Base-by-base conservation (phyloP, 108 stramenopile genomes). In the Fragilaria crotonensis region DNA sequence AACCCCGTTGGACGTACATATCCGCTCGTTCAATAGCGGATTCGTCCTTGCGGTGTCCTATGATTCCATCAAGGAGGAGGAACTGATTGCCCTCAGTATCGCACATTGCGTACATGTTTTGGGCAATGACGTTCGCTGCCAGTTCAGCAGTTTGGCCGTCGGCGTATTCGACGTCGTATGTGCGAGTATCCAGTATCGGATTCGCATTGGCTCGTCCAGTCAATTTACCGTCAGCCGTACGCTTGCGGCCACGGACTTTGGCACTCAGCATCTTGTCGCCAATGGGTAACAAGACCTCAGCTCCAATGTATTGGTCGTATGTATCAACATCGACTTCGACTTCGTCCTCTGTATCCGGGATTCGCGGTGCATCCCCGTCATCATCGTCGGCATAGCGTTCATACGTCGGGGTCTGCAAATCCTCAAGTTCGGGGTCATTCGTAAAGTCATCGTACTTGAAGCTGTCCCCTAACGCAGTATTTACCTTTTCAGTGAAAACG, bases 191-290 rank as follows among this genome's bases (percentile, higher is more conserved):
- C 18, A 66, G 20, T 1, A 72, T 46, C 45, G 54, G 65, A 25
- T 66, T 66, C 17, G 30, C 7, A 30, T 63, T 2, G 25, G 30
- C 2, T 0, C 21, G 25, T 3, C 67, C 59, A 22, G 62, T 26
- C 18, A 57, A 48, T n/a, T 58, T 58, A 4, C 74, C 74, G 52
- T 69, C 63, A 5, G 53, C 50, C n/a, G 69, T 48, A 0, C 70
- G 46, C 48, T 77, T 78, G 0, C 66, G 60, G 21, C 46, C 11
- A 1, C 19, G 36, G 29, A 81, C 72, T 9, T 48, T 69, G 53
- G 64, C 76, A 22, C 26, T 54, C 9, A 31, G 7, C 50, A 58
- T 21, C 17, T 29, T 25, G 46, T 48, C 60, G 0, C 68, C 72
- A 4, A 30, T 17, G 3, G 76, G 73, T 2, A 81, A 0, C 5